Conservation (phyloP, 2,329 filamentous ascomycete species). For the Colletotrichum viniferum region DNA sequence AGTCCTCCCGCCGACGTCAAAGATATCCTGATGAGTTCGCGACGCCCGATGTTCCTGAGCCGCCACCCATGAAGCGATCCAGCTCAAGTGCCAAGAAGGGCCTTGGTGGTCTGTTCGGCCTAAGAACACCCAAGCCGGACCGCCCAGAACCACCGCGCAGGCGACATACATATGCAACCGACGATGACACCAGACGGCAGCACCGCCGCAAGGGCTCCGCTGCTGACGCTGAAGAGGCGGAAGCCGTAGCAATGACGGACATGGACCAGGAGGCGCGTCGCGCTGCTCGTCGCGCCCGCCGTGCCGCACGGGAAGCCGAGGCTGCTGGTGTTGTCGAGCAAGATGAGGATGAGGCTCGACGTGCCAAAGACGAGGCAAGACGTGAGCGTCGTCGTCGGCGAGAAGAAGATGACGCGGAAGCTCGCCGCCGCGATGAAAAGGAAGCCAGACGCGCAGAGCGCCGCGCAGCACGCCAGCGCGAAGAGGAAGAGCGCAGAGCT, state of each 20-base stretch:
- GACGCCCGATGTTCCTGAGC: slow-evolving; percentile 39
- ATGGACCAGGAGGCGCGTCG: slow-evolving; percentile 65
- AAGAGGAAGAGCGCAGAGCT: slow-evolving; percentile 54
- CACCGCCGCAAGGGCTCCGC: slow-evolving; percentile 38
- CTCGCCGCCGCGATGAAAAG: slow-evolving; percentile 60
- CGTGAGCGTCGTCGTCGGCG: slow-evolving; percentile 59
- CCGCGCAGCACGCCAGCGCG: slow-evolving; percentile 50
- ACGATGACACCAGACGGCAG: slow-evolving; percentile 51
- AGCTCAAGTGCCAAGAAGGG: slow-evolving; percentile 53
- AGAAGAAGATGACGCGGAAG: slow-evolving; percentile 59
- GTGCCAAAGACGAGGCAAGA: slow-evolving; percentile 60
- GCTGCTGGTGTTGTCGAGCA: slow-evolving; percentile 43
- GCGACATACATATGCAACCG: slow-evolving; percentile 54
- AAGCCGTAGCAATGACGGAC: slow-evolving; percentile 49
- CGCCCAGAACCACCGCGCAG: slow-evolving; percentile 44
- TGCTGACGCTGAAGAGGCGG: slow-evolving; percentile 55
- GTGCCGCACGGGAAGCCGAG: slow-evolving; percentile 51
- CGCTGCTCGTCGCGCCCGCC: slow-evolving; percentile 65
- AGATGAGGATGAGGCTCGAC: slow-evolving; percentile 60
- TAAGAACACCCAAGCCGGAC: slow-evolving; percentile 53
- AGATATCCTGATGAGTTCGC: slow-evolving; percentile 39
- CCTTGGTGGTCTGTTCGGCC: slow-evolving; percentile 64
- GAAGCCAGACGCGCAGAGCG: slow-evolving; percentile 62
- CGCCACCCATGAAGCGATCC: slow-evolving; percentile 35
- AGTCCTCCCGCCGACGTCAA: slow-evolving; percentile 36